phyloP scores from a whole-genome alignment of 2,329 filamentous ascomycete species.

The Fusarium siculi region DNA sequence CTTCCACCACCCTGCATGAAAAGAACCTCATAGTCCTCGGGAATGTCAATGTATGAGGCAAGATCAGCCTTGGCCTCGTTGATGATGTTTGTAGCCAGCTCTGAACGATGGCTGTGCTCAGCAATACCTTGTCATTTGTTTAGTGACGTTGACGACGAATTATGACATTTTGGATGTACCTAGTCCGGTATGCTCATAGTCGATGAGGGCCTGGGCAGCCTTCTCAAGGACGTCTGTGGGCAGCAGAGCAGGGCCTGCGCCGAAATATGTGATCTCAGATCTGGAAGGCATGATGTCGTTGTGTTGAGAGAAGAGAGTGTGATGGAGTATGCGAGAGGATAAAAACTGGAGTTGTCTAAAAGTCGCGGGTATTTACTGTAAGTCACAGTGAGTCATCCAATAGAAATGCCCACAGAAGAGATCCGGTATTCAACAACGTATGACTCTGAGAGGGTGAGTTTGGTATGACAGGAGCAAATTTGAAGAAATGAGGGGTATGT shows the following conservation, averaged over 20 bases:
- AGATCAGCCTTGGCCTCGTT: conserved; percentile 81
- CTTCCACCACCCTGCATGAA: conserved; percentile 90
- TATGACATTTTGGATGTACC: conserved; percentile 55
- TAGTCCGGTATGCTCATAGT: conserved; percentile 83
- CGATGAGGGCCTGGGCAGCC: conserved; percentile 80
- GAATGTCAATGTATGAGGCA: conserved; percentile 79
- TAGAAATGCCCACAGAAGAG: conserved; percentile 33
- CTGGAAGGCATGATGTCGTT: conserved; percentile 71
- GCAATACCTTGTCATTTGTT: conserved; percentile 62
- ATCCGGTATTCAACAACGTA: conserved; percentile 27
- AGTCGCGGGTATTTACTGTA: conserved; percentile 7
- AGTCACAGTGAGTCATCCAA: conserved; percentile 39
- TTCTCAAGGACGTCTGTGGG: conserved; percentile 83
- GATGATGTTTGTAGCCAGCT: conserved; percentile 81
- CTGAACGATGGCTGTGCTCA: conserved; percentile 90
- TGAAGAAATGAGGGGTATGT: conserved; percentile 3
- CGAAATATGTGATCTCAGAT: conserved; percentile 85
- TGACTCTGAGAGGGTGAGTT: conserved; percentile 17
- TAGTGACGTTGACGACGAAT: not conserved
- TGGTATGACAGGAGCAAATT: not conserved
- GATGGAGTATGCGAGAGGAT: conserved; percentile 11
- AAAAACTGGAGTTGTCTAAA: conserved; percentile 28
- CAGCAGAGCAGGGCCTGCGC: conserved; percentile 88
- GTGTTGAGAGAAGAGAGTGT: conserved; percentile 9
- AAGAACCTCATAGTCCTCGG: conserved; percentile 85